Conservation (phyloP, 1,284 basidiomycete genomes). For the Salmacisia buchloeana region DNA sequence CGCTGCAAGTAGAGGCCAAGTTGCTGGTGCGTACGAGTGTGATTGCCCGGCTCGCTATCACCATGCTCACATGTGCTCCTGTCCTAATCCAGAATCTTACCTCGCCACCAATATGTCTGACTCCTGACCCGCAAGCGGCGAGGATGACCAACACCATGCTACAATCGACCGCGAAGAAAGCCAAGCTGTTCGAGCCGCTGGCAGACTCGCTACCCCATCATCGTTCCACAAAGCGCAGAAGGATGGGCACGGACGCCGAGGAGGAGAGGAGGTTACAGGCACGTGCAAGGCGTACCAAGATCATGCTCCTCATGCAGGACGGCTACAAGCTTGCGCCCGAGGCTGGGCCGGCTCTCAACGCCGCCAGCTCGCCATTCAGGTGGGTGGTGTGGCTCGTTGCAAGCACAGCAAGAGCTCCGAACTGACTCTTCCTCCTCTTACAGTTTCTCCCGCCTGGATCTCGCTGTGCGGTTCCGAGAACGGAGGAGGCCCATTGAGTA, state of each 20-base stretch:
- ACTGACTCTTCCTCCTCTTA: neutral
- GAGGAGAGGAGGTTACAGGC: constrained; percentile 20
- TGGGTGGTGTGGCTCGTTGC: neutral
- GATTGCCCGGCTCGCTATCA: neutral
- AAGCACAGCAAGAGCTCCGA: neutral
- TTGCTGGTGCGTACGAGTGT: constrained; percentile 23
- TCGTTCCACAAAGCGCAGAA: constrained; percentile 24
- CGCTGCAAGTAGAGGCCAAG: constrained; percentile 39
- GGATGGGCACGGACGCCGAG: constrained; percentile 41
- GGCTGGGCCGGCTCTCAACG: neutral
- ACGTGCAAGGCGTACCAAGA: constrained; percentile 26
- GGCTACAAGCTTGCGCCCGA: constrained; percentile 19
- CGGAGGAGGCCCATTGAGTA: neutral
- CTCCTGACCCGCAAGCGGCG: constrained; percentile 39
- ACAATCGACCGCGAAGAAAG: constrained; percentile 31
- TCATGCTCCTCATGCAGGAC: constrained; percentile 45
- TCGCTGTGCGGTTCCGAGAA: neutral
- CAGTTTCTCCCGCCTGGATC: neutral
- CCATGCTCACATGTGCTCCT: neutral
- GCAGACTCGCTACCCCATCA: neutral
- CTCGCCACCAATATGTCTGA: constrained; percentile 43
- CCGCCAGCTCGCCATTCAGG: neutral
- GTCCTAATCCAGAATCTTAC: constrained; percentile 24
- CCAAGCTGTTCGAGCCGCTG: neutral
- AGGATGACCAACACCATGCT: constrained; percentile 46